Evolutionary conservation across 805 yeast genomes (phyloP).

Genomic region (Metschnikowia noctiluminum): DNA sequence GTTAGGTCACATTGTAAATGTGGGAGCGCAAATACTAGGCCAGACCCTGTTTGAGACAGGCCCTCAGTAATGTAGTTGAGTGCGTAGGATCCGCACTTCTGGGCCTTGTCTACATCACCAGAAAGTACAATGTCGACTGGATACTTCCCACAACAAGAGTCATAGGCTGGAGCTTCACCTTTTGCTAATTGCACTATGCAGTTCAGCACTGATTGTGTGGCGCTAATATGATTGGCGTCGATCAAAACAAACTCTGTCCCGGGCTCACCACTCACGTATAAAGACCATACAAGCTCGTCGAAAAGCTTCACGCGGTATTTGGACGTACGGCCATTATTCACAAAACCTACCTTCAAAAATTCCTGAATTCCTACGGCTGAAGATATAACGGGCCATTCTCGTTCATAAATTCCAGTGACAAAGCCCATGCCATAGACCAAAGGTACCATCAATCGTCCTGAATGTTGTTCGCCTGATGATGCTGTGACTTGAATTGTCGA

Average conservation of each 20-base stretch:
- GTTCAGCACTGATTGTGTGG: constrained; percentile 21
- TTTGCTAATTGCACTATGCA: constrained; percentile 55
- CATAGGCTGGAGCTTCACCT: constrained; percentile 45
- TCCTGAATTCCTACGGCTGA: constrained; percentile 63
- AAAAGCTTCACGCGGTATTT: constrained; percentile 56
- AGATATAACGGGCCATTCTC: constrained; percentile 34
- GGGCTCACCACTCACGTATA: constrained; percentile 51
- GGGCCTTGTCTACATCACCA: constrained; percentile 30
- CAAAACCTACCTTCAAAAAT: constrained; percentile 31
- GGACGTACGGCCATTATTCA: constrained; percentile 31
- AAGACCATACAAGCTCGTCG: constrained; percentile 61
- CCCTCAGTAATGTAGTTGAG: constrained; percentile 31
- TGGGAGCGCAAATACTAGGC: constrained; percentile 50
- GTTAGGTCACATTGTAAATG: constrained; percentile 45
- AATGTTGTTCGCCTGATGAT: neutral
- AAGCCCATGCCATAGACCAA: constrained; percentile 83
- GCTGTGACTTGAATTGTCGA: constrained; percentile 24
- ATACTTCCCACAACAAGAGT: constrained; percentile 61
- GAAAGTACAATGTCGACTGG: constrained; percentile 46
- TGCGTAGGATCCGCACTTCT: constrained; percentile 24
- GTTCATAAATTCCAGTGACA: constrained; percentile 52
- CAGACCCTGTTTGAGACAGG: constrained; percentile 21
- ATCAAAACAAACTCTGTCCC: constrained; percentile 25
- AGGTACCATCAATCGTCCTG: constrained; percentile 50
- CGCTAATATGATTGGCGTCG: constrained; percentile 37